These are phyloP conservation scores for Amanita rimosa DNA, from an alignment of 768 basidiomycete species.

Conservation along the genomic window DNA sequence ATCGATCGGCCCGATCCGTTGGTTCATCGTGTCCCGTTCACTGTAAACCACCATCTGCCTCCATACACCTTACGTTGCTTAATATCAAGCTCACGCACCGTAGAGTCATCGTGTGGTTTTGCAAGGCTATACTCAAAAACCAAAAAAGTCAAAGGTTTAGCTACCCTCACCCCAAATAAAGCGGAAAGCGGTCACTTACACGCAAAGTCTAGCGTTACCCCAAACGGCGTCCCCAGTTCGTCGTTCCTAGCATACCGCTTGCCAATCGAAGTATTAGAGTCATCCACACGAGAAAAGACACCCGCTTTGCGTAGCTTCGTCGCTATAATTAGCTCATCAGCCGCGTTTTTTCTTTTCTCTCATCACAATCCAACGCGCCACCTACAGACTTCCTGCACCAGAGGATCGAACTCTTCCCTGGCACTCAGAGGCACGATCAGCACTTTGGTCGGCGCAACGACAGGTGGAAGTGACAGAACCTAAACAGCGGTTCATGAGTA, in stretches of 20 bases:
- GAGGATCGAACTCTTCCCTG: slow-evolving; percentile 72
- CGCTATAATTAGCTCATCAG: slow-evolving; percentile 32
- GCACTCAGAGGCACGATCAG: slow-evolving; percentile 91
- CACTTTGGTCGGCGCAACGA: slow-evolving; percentile 93
- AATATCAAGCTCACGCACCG: slow-evolving; percentile 61
- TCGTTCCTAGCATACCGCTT: slow-evolving; percentile 97
- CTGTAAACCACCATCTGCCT: slow-evolving; percentile 34
- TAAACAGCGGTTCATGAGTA: slow-evolving; percentile 20
- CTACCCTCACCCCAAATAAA: too few species aligned
- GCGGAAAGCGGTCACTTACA: slow-evolving; percentile 22
- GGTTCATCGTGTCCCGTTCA: slow-evolving; percentile 91
- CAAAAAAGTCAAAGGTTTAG: not conserved
- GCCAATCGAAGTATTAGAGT: slow-evolving; percentile 90
- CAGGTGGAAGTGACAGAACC: slow-evolving; percentile 84
- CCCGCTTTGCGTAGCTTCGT: slow-evolving; percentile 80
- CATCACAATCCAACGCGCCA: slow-evolving; percentile 17
- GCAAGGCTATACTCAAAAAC: slow-evolving; percentile 45
- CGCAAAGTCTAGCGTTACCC: slow-evolving; percentile 93
- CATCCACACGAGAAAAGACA: slow-evolving; percentile 89
- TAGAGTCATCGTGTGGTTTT: slow-evolving; percentile 90
- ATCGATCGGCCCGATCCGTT: slow-evolving; percentile 85
- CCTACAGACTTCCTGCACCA: slow-evolving; percentile 87
- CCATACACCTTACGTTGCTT: not conserved
- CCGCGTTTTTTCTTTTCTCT: too few species aligned
- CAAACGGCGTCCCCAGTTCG: slow-evolving; percentile 96